These are phyloP conservation scores for Alternaria gansuensis DNA, from an alignment of 2,329 filamentous ascomycete species.

Conservation along the genomic window DNA sequence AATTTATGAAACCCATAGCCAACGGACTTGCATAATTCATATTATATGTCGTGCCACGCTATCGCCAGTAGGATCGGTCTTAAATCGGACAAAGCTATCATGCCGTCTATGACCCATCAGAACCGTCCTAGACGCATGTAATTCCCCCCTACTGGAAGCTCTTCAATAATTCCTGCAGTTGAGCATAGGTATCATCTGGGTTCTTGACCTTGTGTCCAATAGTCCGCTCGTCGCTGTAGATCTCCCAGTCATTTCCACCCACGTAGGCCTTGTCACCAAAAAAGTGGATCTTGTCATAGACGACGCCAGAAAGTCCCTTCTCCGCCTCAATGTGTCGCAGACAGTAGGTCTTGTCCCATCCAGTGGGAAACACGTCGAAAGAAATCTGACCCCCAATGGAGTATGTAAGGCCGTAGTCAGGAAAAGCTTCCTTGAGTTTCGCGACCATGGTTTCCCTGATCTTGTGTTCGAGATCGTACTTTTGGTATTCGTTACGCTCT, in stretches of 20 bases:
- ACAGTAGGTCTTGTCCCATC: slow-evolving; percentile 99
- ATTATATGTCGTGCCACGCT: background rate
- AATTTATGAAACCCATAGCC: background rate
- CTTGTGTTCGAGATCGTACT: slow-evolving; percentile 79
- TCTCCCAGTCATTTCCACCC: slow-evolving; percentile 96
- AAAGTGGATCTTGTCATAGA: slow-evolving; percentile 92
- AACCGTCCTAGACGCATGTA: background rate
- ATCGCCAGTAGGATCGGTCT: background rate
- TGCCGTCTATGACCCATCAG: background rate
- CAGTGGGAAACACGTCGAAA: slow-evolving; percentile 95
- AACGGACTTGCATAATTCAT: background rate
- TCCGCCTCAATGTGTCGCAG: slow-evolving; percentile 86
- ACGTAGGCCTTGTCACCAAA: slow-evolving; percentile 94
- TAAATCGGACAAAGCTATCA: background rate
- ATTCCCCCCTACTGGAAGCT: slow-evolving; percentile 28
- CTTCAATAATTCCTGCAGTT: slow-evolving; percentile 81
- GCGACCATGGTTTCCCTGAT: slow-evolving; percentile 80
- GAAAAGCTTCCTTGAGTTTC: slow-evolving; percentile 80
- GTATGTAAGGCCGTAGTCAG: slow-evolving; percentile 86
- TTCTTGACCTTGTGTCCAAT: slow-evolving; percentile 83
- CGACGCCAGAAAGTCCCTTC: slow-evolving; percentile 70
- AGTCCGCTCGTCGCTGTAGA: slow-evolving; percentile 82
- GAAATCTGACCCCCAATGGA: slow-evolving; percentile 97
- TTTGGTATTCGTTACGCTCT: slow-evolving; percentile 84
- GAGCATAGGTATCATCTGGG: slow-evolving; percentile 81